A percentile compares a stretch with the other conserved stretches of the same genome.
These are phyloP conservation scores for Xenoacremonium recifei DNA, from an alignment of 2,329 filamentous ascomycete species.

Conservation along the genomic window DNA sequence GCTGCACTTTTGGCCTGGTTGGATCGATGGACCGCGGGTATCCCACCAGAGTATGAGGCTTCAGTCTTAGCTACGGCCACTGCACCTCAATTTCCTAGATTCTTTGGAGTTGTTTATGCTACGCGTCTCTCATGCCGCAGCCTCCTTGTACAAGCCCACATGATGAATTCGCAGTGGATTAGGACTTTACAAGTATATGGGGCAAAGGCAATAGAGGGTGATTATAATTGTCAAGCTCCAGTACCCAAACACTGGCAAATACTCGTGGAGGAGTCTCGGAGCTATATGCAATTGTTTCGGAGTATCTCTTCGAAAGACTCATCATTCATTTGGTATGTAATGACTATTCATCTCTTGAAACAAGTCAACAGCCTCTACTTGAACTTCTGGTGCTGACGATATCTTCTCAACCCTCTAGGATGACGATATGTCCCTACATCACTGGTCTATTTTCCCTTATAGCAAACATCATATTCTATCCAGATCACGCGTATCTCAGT, in stretches of 20 bases:
- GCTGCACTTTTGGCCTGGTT: background rate
- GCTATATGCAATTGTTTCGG: constrained; percentile 5
- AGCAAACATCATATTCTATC: constrained; percentile 1
- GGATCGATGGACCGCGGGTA: background rate
- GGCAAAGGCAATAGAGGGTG: constrained; percentile 1
- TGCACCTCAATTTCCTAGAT: background rate
- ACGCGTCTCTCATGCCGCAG: background rate
- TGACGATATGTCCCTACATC: constrained; percentile 4
- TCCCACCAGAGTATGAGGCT: background rate
- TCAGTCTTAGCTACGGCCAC: background rate
- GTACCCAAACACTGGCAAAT: constrained; percentile 6
- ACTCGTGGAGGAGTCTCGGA: constrained; percentile 7
- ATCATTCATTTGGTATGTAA: constrained; percentile 2
- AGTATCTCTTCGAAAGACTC: background rate
- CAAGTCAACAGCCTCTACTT: background rate
- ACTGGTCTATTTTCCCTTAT: constrained; percentile 1
- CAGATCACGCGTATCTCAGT: background rate
- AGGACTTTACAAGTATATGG: constrained; percentile 1
- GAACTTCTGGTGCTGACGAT: background rate
- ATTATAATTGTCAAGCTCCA: background rate
- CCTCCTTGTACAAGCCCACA: background rate
- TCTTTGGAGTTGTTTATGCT: constrained; percentile 2
- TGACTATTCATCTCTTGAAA: background rate
- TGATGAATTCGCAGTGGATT: background rate
- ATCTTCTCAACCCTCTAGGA: constrained; percentile 1